Conservation (phyloP, 2,329 filamentous ascomycete genomes). For the Colletotrichum tropicale region DNA sequence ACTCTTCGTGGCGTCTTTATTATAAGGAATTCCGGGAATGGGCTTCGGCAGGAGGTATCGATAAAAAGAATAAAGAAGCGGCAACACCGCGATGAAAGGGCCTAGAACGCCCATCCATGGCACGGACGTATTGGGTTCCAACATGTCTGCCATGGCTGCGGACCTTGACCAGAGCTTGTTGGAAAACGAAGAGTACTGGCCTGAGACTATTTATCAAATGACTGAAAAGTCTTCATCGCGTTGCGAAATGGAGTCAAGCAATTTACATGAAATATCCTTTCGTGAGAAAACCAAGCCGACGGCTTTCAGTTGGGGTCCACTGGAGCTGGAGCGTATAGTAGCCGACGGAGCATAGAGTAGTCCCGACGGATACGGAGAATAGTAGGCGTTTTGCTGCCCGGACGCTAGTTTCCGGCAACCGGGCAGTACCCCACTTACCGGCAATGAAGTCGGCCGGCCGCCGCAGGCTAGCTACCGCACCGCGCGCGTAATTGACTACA, state of each 20-base stretch:
- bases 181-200: not conserved
- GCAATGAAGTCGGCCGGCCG: not conserved
- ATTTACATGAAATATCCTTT: not conserved
- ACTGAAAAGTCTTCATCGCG: not conserved
- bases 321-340: not conserved
- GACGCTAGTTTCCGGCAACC: not conserved
- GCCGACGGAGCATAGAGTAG: not conserved
- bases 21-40: not conserved
- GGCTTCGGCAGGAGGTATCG: not conserved
- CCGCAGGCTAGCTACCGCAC: not conserved
- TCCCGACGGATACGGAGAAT: not conserved
- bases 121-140: not conserved
- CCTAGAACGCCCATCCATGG: not conserved
- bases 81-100: not conserved
- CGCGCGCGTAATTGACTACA: not conserved
- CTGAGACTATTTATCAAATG: not conserved
- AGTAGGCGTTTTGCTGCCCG: not conserved
- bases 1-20: not conserved
- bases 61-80: not conserved
- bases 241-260: not conserved
- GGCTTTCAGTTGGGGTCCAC: not conserved
- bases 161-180: not conserved
- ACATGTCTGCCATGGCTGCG: not conserved
- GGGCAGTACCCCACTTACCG: not conserved
- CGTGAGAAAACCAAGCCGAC: not conserved